Evolutionary conservation across 371 early-diverging fungal genomes (phyloP), one percentile per base, ranked within the genome.

Genomic region (Synchytrium microbalum): DNA sequence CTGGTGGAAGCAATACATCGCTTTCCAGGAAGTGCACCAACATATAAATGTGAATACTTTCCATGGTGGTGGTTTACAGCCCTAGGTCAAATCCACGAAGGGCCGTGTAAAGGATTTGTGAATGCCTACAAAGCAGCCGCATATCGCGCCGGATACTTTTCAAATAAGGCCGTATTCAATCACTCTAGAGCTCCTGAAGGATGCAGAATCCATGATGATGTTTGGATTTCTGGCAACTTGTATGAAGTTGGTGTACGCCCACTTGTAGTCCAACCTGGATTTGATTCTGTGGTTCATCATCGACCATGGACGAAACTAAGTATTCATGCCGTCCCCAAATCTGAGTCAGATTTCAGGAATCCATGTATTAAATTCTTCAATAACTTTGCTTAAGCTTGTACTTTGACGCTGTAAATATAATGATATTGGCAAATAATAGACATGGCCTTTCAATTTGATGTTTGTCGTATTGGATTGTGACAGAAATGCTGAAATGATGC

Each of bases 161-260:
- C 55, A 26, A 54, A 62, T 31, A 30, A 30, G 32, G 31, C 5
- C 28, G 61, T 67, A 28, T 69, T 64, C 29, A 54, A 69, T 32
- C 64, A 62, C 53, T 23, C 56, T 24, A 24, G 28, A 16, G 65
- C 51, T 10, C 69, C 69, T 24, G 24, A 32, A 23, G 69, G 69
- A 2, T 69, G 69, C 51, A 24, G 32, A 10, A 33, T 66, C 3
- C 72, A 72, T 55, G 72, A 68, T 66, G 72, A 72, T 59, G 72
- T 72, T 3, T 72, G 60, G 52, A 59, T 72, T 27, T 65, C 68
- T 1, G 72, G 72, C 16, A 59, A 53, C 57, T 54, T 72, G 64
- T 33, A 28, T 24, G 2, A 54, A 16, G n/a, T 38, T 5, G 64
- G 68, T 2, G 16, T 63, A 29, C 54, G 66, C 23, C 72, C 72